These are phyloP conservation scores for Paraphysoderma sedebokerense DNA, from an alignment of 371 early-diverging fungal genomes.

Conservation along the genomic window DNA sequence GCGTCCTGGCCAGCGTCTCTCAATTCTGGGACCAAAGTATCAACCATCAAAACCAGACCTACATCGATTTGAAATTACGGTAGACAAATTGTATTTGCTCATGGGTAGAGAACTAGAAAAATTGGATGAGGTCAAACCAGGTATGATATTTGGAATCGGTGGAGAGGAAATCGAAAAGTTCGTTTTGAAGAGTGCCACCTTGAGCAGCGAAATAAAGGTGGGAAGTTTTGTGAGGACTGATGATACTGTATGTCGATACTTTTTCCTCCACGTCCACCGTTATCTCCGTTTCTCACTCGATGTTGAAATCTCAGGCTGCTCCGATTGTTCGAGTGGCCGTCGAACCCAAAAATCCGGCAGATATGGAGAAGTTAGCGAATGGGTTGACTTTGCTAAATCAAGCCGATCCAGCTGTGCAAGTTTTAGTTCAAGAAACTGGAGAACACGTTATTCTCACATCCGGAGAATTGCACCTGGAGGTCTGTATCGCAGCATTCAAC, in stretches of 20 bases:
- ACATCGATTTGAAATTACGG: slow-evolving; percentile 47
- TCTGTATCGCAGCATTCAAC: slow-evolving; percentile 6
- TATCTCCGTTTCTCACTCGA: slow-evolving; percentile 23
- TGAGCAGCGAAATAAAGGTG: slow-evolving; percentile 40
- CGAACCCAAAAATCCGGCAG: slow-evolving; percentile 71
- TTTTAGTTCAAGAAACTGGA: slow-evolving; percentile 69
- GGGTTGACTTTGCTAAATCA: slow-evolving; percentile 80
- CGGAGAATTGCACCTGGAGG: slow-evolving; percentile 91
- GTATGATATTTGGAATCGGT: slow-evolving; percentile 90
- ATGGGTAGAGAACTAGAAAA: slow-evolving; percentile 88
- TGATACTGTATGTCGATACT: no score
- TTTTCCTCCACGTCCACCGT: slow-evolving; percentile 6
- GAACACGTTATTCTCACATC: slow-evolving; percentile 91
- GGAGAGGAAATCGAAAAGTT: slow-evolving; percentile 55
- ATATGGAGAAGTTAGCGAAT: slow-evolving; percentile 65
- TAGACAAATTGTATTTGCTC: slow-evolving; percentile 67
- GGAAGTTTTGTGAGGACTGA: no score
- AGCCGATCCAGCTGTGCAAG: slow-evolving; percentile 87
- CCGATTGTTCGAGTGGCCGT: slow-evolving; percentile 92
- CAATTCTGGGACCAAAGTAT: slow-evolving; percentile 88
- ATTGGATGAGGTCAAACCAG: slow-evolving; percentile 72
- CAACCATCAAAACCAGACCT: slow-evolving; percentile 21
- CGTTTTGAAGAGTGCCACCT: slow-evolving; percentile 78
- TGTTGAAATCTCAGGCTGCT: slow-evolving; percentile 30
- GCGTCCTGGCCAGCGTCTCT: slow-evolving; percentile 62